Percentiles rank a stretch among this genome's conserved stretches.
Conservation (phyloP, 2,329 filamentous ascomycete genomes). For the Diaporthe sp. region DNA sequence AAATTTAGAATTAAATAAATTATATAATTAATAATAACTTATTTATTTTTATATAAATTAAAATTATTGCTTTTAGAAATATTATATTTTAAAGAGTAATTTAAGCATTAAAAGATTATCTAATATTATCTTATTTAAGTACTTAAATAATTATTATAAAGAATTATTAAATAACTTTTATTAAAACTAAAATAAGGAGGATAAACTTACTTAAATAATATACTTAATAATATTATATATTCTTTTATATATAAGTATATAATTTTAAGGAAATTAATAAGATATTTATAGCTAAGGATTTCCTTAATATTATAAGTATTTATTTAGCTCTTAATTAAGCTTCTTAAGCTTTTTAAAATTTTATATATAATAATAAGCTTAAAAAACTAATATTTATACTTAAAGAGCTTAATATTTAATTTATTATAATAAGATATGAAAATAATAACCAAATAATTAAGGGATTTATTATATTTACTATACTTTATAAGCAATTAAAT, state of each 20-base stretch:
- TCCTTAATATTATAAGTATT: too few species aligned
- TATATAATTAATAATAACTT: neutral
- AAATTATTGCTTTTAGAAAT: neutral
- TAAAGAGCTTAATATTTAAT: too few species aligned
- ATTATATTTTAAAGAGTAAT: neutral
- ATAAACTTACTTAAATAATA: neutral
- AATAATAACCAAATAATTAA: too few species aligned
- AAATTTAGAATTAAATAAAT: neutral
- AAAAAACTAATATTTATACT: too few species aligned
- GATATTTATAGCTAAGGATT: neutral
- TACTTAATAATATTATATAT: neutral
- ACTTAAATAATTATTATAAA: neutral
- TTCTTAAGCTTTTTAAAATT: too few species aligned
- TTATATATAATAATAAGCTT: too few species aligned
- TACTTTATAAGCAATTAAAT: neutral
- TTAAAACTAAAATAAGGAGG: neutral
- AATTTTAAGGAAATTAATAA: neutral
- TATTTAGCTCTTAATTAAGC: too few species aligned
- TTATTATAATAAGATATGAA: too few species aligned
- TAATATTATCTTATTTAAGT: neutral
- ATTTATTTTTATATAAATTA: neutral
- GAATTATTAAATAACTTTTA: neutral
- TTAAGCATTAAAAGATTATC: neutral
- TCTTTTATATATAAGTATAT: neutral
- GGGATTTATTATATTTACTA: neutral